Evolutionary conservation across 257 asterid genomes (phyloP).

Genomic region (Solanum chiquidenum): DNA sequence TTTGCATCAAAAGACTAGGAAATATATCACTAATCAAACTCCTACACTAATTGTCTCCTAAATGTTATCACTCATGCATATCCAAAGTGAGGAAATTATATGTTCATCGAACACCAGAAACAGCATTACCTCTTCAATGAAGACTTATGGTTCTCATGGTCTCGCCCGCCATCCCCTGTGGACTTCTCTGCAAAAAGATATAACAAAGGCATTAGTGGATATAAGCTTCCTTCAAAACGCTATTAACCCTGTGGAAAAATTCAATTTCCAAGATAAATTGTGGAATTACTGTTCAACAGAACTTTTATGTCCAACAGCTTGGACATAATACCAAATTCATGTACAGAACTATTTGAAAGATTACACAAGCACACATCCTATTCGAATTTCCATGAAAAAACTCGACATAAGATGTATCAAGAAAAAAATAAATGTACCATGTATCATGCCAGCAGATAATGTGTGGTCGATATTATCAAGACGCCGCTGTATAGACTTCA

Average conservation of each 20-base stretch:
- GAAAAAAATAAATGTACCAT: conserved; percentile 29
- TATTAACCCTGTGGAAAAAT: not conserved
- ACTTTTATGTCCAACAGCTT: not conserved
- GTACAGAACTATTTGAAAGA: not conserved
- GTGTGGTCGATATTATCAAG: conserved; percentile 80
- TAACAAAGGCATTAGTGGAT: not conserved
- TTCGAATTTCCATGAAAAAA: not conserved
- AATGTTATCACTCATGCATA: not conserved
- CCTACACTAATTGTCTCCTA: not conserved
- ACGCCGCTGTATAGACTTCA: conserved; percentile 81
- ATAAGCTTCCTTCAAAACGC: not conserved
- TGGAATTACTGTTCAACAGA: not conserved
- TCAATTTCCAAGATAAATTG: not conserved
- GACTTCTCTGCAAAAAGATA: not conserved
- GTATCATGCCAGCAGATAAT: conserved; percentile 46
- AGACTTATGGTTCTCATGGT: not conserved
- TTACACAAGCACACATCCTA: not conserved
- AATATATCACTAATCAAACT: not conserved
- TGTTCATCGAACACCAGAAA: not conserved
- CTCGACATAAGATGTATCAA: not conserved
- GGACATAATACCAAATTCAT: not conserved
- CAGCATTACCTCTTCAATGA: not conserved
- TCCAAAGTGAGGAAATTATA: not conserved
- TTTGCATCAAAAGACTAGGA: not conserved
- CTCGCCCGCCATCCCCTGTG: not conserved